These are phyloP conservation scores for Adansonia rubrostipa DNA, from an alignment of 441 rosid genomes.

Conservation along the genomic window DNA sequence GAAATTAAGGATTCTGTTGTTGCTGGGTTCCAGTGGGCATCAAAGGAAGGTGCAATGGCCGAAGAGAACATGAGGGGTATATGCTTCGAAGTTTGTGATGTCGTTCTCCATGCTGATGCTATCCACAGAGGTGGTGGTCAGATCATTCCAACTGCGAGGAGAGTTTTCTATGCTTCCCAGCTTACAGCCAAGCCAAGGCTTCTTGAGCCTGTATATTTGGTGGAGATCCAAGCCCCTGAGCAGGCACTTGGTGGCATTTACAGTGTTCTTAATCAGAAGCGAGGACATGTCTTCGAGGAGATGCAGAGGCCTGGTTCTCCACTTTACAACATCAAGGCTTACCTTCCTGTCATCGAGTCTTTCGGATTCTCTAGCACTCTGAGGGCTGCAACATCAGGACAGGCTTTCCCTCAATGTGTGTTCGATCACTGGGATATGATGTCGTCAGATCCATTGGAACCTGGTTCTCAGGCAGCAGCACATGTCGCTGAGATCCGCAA, in stretches of 20 bases:
- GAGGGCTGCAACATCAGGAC: constrained; percentile 25
- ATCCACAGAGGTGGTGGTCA: constrained; percentile 31
- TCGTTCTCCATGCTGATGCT: constrained; percentile 27
- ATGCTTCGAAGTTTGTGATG: constrained; percentile 25
- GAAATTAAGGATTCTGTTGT: constrained; percentile 31
- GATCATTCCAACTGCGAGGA: constrained; percentile 30
- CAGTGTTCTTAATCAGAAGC: constrained; percentile 27
- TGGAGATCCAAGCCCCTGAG: constrained; percentile 28
- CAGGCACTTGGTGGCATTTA: constrained; percentile 26
- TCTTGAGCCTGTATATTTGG: constrained; percentile 27
- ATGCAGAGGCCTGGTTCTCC: constrained; percentile 29
- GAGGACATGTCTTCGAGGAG: constrained; percentile 28
- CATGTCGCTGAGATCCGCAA: constrained; percentile 9
- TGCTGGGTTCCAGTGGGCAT: constrained; percentile 31
- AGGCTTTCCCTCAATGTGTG: constrained; percentile 25
- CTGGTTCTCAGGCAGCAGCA: background rate
- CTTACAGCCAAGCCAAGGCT: constrained; percentile 28
- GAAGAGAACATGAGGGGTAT: constrained; percentile 28
- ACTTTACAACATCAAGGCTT: constrained; percentile 27
- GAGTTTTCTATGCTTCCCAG: constrained; percentile 23
- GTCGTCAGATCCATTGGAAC: background rate
- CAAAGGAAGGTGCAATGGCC: constrained; percentile 22
- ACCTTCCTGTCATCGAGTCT: constrained; percentile 21
- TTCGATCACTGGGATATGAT: constrained; percentile 28
- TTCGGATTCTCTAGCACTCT: constrained; percentile 21